Percentiles rank a stretch among this genome's conserved stretches.
Conservation (phyloP, 106 monocot species). For the Dioscorea zingiberensis region DNA sequence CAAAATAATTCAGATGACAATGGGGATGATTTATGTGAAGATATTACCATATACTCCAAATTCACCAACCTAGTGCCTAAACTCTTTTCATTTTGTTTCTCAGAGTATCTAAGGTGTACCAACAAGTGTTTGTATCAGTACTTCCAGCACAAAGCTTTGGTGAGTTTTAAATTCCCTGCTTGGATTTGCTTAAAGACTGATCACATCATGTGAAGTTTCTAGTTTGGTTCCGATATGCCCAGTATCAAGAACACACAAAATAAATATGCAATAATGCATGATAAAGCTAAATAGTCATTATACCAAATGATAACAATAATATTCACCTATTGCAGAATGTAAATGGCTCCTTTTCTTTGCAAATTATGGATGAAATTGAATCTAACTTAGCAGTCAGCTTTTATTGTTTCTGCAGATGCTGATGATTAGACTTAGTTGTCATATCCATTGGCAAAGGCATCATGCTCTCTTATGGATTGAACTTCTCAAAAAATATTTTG, state of each 20-base stretch:
- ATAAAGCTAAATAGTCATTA: not conserved
- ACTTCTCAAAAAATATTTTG: constrained; percentile 54
- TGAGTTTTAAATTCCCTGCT: constrained; percentile 9
- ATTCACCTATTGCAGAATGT: not conserved
- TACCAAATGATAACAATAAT: not conserved
- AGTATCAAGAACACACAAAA: not conserved
- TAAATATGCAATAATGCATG: not conserved
- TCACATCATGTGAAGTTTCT: not conserved
- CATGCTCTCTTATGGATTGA: constrained; percentile 39
- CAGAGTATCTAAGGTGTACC: constrained; percentile 8
- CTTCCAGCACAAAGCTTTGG: constrained; percentile 58
- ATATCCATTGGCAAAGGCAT: constrained; percentile 25
- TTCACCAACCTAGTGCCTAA: constrained; percentile 38
- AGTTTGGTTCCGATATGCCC: not conserved
- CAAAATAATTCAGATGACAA: constrained; percentile 19
- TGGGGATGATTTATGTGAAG: constrained; percentile 11
- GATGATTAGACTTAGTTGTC: constrained; percentile 68
- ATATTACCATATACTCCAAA: constrained; percentile 16
- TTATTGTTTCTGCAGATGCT: constrained; percentile 47
- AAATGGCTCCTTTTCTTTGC: not conserved
- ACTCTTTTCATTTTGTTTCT: constrained; percentile 33
- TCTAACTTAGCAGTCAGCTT: not conserved
- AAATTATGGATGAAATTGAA: not conserved
- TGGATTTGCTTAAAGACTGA: not conserved
- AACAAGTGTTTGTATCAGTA: constrained; percentile 28